Base-by-base conservation (phyloP, 495 filamentous ascomycete species). In the Aspergillus homomorphus region DNA sequence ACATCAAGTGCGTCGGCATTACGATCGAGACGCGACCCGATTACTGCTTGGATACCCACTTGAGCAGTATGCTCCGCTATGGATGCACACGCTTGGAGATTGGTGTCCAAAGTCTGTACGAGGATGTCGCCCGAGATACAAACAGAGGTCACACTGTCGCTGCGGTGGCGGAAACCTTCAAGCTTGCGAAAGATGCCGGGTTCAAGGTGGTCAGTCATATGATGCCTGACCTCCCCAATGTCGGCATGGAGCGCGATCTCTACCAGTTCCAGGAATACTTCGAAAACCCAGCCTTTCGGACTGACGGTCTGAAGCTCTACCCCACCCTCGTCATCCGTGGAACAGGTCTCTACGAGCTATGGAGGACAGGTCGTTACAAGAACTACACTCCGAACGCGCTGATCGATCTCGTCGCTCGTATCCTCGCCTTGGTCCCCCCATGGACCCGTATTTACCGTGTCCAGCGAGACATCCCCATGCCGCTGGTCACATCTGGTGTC, bases 381-480 rank as follows among this genome's bases (percentile, higher is more conserved):
- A 98, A 97, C 70, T 98, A 98, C 73, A 98, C 93, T 0, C 94
- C 94, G 9, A 98, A 98, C 67, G 92, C 89, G 3, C 82, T 98
- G 21, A 89, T 98, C 56, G 94, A 98, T 68, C 81, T 98, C 0
- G 95, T 98, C 0, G 94, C 94, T 20, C 86, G 95, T 9, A 98
- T 98, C 49, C 77, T 98, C 51, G 94, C 94, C 0, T 82, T 98
- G 15, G 87, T 98, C 0, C 94, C 94, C 3, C 94, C 94, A 21
- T 98, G 94, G 94, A 98, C 94, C 9, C 86, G 94, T 61, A 98
- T 98, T 72, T 98, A 98, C 76, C 90, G 94, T 44, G 95, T 98
- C 12, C 94, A 98, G 73, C 87, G 94, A 65, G 94, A 98, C 75
- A 98, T 98, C 56, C 94, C 94, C 21, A 98, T 98, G 94, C 94